Conservation (phyloP, 805 yeast genomes). For the Kluyveromyces lactis region DNA sequence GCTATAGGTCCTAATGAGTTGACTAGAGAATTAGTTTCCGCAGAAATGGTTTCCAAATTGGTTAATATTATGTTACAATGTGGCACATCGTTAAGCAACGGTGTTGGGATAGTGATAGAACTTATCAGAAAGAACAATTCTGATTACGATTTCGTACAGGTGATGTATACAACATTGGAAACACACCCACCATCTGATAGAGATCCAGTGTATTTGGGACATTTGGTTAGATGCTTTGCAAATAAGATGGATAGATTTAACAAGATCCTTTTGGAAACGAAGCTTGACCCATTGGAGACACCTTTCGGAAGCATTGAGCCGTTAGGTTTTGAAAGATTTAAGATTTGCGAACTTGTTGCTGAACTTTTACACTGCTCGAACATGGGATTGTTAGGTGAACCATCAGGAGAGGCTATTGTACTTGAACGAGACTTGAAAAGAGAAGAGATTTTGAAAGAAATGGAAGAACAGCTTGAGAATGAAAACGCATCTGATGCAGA, state of each 20-base stretch:
- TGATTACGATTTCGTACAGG: slow-evolving; percentile 87
- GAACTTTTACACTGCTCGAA: slow-evolving; percentile 93
- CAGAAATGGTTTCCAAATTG: slow-evolving; percentile 54
- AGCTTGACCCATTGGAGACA: slow-evolving; percentile 31
- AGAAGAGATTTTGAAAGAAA: slow-evolving; percentile 15
- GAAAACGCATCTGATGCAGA: slow-evolving; percentile 4
- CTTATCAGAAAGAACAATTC: slow-evolving; percentile 92
- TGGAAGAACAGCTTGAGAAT: slow-evolving; percentile 10
- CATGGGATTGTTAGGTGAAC: slow-evolving; percentile 83
- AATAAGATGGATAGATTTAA: slow-evolving; percentile 62
- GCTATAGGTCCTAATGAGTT: slow-evolving; percentile 94
- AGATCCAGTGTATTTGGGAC: slow-evolving; percentile 89
- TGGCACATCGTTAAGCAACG: slow-evolving; percentile 85
- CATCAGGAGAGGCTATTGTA: slow-evolving; percentile 58
- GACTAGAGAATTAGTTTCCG: slow-evolving; percentile 82
- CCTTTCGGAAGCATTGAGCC: slow-evolving; percentile 58
- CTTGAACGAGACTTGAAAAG: slow-evolving; percentile 64
- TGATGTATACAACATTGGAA: slow-evolving; percentile 70
- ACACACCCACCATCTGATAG: slow-evolving; percentile 89
- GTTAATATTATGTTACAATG: slow-evolving; percentile 72
- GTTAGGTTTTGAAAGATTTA: slow-evolving; percentile 87
- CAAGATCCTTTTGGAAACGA: slow-evolving; percentile 41
- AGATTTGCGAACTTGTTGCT: slow-evolving; percentile 87
- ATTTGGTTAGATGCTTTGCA: slow-evolving; percentile 70
- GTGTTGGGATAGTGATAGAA: slow-evolving; percentile 92